Percentiles rank a stretch among this genome's conserved stretches.
Conservation (phyloP, 1,284 basidiomycete genomes). For the Polyporus tsugae region DNA sequence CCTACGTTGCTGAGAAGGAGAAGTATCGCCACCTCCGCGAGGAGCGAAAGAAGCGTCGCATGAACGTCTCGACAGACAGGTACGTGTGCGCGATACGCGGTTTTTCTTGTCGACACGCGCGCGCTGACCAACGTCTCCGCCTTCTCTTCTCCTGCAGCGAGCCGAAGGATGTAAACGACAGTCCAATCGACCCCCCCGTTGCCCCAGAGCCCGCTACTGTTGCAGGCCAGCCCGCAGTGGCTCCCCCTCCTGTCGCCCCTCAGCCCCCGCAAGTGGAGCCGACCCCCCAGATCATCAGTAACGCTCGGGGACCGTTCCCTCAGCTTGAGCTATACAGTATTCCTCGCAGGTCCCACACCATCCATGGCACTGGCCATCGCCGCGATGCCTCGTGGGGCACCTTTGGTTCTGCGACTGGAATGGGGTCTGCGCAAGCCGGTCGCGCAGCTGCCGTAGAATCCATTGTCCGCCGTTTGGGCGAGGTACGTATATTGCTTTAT, state of each 20-base stretch:
- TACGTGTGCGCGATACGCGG: constrained; percentile 30
- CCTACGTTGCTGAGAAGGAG: constrained; percentile 75
- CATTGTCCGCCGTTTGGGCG: constrained; percentile 35
- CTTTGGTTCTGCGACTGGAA: constrained; percentile 18
- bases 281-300: constrained; percentile 58
- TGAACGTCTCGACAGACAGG: constrained; percentile 45
- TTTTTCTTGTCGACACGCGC: constrained; percentile 15
- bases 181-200: constrained; percentile 18
- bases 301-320: constrained; percentile 64
- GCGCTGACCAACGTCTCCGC: constrained; percentile 25
- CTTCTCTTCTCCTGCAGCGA: constrained; percentile 14
- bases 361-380: constrained; percentile 35
- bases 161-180: constrained; percentile 28
- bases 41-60: constrained; percentile 49
- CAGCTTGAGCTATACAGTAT: constrained; percentile 67
- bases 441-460: constrained; percentile 31
- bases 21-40: constrained; percentile 67
- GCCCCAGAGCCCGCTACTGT: constrained; percentile 19
- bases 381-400: constrained; percentile 25
- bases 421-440: constrained; percentile 16
- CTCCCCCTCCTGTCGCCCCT: constrained; percentile 1
- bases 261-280: constrained; percentile 10
- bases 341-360: constrained; percentile 40
- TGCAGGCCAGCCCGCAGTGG: constrained; percentile 16
- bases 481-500: constrained; percentile 26